A percentile compares a stretch with the other conserved stretches of the same genome.
Evolutionary conservation across 805 yeast genomes (phyloP).

Genomic region (Helenozyma rhizophorensis): DNA sequence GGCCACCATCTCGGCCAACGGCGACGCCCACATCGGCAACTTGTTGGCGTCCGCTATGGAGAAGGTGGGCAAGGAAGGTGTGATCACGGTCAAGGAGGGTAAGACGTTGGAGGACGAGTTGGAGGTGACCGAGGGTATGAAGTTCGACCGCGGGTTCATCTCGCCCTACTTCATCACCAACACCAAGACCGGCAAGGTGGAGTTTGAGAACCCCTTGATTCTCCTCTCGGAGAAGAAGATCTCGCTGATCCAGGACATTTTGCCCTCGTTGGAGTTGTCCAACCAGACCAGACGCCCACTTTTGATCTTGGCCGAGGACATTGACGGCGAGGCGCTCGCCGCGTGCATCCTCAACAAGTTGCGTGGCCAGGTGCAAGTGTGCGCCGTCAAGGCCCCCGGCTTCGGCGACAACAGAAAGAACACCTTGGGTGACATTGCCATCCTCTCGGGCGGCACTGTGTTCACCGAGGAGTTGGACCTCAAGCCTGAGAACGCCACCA

Average conservation of each 20-base stretch:
- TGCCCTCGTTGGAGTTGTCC: constrained; percentile 90
- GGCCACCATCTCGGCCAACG: constrained; percentile 96
- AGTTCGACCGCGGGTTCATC: constrained; percentile 95
- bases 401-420: constrained; percentile 98
- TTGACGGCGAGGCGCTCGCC: constrained; percentile 98
- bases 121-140: constrained; percentile 96
- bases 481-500: constrained; percentile 91
- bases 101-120: constrained; percentile 94
- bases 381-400: constrained; percentile 98
- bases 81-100: constrained; percentile 95
- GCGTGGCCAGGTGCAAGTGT: constrained; percentile 97
- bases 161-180: constrained; percentile 96
- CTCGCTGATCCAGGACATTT: constrained; percentile 81
- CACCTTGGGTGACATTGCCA: constrained; percentile 92
- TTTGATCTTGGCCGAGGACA: constrained; percentile 89
- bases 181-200: constrained; percentile 88
- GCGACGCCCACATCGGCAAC: constrained; percentile 88
- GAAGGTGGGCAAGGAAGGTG: constrained; percentile 99
- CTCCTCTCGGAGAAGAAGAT: constrained; percentile 90
- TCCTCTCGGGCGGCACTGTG: constrained; percentile 88
- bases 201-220: constrained; percentile 88
- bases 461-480: constrained; percentile 91
- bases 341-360: constrained; percentile 96
- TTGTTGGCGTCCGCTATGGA: constrained; percentile 95
- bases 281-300: constrained; percentile 92